Percentiles rank a stretch among this genome's conserved stretches.
phyloP scores from a whole-genome alignment of 2,329 filamentous ascomycete genomes.

The Pestalotiopsis sp. region DNA sequence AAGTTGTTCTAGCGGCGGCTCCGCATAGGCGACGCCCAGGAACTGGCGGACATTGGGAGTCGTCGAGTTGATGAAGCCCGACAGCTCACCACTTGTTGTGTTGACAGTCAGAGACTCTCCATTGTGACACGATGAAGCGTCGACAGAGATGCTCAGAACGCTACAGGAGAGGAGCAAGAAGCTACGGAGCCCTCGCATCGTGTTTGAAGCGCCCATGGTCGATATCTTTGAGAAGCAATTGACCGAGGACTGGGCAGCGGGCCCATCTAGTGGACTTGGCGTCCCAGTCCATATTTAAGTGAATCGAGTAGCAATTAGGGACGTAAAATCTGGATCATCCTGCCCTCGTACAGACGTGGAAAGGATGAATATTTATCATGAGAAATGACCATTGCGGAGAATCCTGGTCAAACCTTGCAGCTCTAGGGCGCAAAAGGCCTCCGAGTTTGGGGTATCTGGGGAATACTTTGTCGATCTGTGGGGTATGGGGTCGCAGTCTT shows the following conservation, averaged over 20 bases:
- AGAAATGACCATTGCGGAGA: neutral
- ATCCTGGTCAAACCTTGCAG: neutral
- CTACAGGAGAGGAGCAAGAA: neutral
- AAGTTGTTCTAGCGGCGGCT: slow-evolving; percentile 1
- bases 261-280: neutral
- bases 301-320: neutral
- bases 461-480: neutral
- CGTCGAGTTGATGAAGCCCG: slow-evolving; percentile 11
- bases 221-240: neutral
- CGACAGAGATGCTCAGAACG: neutral
- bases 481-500: neutral
- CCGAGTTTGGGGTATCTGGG: neutral
- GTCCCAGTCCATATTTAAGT: neutral
- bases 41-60: slow-evolving; percentile 10
- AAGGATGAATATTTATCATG: neutral
- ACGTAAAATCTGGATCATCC: neutral
- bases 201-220: neutral
- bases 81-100: slow-evolving; percentile 14
- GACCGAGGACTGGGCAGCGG: neutral
- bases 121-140: neutral
- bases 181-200: neutral
- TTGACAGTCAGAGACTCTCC: neutral
- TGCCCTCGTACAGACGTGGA: neutral
- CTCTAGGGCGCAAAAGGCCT: neutral
- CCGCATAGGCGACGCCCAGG: slow-evolving; percentile 10